These are phyloP conservation scores for Lepidium campestre DNA, from an alignment of 441 rosid genomes.

Conservation along the genomic window DNA sequence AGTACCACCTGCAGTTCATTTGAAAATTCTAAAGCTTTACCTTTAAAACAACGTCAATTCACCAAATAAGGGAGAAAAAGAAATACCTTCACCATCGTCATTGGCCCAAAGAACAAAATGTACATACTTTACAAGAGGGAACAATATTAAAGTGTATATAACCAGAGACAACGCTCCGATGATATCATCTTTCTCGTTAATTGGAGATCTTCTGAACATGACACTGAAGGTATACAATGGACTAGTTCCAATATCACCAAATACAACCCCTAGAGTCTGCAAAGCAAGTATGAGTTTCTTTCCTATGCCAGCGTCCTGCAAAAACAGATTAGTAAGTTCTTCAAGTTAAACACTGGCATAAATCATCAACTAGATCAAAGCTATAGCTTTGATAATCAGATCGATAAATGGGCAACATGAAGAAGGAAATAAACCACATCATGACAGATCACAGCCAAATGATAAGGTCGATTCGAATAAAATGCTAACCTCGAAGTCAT, in stretches of 20 bases:
- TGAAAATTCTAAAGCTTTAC: background rate
- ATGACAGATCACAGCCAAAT: background rate
- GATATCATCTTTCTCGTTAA: conserved; percentile 73
- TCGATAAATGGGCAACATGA: background rate
- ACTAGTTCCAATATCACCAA: conserved; percentile 98
- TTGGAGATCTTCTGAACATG: conserved; percentile 81
- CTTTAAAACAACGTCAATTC: background rate
- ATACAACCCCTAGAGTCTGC: conserved; percentile 90
- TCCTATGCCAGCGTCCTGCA: conserved; percentile 69
- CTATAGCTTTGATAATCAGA: background rate
- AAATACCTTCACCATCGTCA: conserved; percentile 94
- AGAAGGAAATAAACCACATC: background rate
- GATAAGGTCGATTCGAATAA: background rate
- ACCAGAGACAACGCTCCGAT: conserved; percentile 89
- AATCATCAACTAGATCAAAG: too few species aligned
- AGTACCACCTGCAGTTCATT: conserved; percentile 71
- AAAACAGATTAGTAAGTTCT: background rate
- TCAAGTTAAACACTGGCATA: background rate
- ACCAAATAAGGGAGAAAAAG: background rate
- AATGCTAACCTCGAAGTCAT: conserved; percentile 59
- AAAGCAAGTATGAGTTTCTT: conserved; percentile 68
- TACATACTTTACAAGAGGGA: conserved; percentile 85
- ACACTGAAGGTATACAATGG: conserved; percentile 90
- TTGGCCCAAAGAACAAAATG: conserved; percentile 95
- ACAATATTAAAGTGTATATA: conserved; percentile 73